Evolutionary conservation across 2,329 filamentous ascomycete species (phyloP), one percentile per base, ranked within the genome.

Genomic region (Anthostomella pinea): DNA sequence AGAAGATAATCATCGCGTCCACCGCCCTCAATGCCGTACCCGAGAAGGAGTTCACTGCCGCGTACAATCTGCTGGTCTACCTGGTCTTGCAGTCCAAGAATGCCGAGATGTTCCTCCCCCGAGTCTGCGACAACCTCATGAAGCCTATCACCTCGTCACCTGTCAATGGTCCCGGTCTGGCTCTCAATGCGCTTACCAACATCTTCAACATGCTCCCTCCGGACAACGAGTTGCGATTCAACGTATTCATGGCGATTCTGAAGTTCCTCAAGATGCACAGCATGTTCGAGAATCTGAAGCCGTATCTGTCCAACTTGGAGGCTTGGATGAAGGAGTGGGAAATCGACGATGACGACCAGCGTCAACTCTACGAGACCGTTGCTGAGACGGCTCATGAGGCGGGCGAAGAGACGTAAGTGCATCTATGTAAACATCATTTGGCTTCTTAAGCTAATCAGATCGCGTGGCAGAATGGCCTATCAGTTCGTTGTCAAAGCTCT

Each of bases 61-160:
- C 91, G 44, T 96, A 96, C 72, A 97, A 98, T 71, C 84, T 97
- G 54, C 83, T 98, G 64, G 83, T 97, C 60, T 87, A 96, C 72
- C 83, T 98, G 43, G 81, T 95, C 52, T 77, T 88, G 57, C 87
- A 95, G 69, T 87, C 89, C 42, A 80, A 85, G 55, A 87, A 90
- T 54, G 79, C 85, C 51, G 84, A 88, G 66, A 87, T 85, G 68
- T 85, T 93, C 71, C 82, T 98, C 50, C 85, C 87, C 41, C 78
- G 79, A 55, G 83, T 98, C 58, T 97, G 93, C 79, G 75, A 82
- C 58, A 91, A 94, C 69, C 86, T 98, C 59, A 80, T 81, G 50
- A 85, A 87, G 64, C 91, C 93, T 48, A 81, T 97, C 60, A 80
- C 83, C 45, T 87, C 86, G 45, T 95, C 91, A 33, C 86, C 89